phyloP scores from a whole-genome alignment of 164 flowering plant species.

The Buxus sempervirens region DNA sequence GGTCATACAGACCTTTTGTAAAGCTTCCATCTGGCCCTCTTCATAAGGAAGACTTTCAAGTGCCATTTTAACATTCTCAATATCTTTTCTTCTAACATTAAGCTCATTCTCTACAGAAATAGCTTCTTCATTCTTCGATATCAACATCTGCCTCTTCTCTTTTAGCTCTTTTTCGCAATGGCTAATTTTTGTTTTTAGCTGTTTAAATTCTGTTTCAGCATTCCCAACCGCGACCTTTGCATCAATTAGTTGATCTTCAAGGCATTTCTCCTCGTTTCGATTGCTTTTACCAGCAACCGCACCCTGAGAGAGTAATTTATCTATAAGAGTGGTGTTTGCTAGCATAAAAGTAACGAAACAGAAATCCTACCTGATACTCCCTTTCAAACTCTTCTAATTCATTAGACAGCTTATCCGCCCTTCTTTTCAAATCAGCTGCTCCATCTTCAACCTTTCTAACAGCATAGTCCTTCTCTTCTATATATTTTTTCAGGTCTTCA shows the following conservation, averaged over 20 bases:
- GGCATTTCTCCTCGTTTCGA: constrained; percentile 91
- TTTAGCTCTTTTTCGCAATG: constrained; percentile 79
- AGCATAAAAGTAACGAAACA: constrained; percentile 6
- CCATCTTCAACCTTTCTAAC: constrained; percentile 84
- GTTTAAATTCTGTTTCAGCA: constrained; percentile 83
- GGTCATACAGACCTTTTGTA: constrained; percentile 57
- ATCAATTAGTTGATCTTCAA: constrained; percentile 90
- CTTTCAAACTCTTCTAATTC: constrained; percentile 75
- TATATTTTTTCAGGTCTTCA: constrained; percentile 65
- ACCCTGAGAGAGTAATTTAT: constrained; percentile 45
- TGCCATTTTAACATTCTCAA: constrained; percentile 48
- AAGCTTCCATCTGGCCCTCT: constrained; percentile 78
- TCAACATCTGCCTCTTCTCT: constrained; percentile 61
- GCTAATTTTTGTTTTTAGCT: constrained; percentile 66
- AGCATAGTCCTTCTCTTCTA: constrained; percentile 60
- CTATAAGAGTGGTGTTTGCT: constrained; percentile 2
- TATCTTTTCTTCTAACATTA: constrained; percentile 46
- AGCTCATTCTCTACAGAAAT: constrained; percentile 73
- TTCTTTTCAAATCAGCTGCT: constrained; percentile 73
- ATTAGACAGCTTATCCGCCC: constrained; percentile 56
- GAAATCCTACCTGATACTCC: constrained; percentile 67
- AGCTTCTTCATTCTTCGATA: constrained; percentile 80
- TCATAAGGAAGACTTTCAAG: constrained; percentile 64
- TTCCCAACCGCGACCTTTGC: constrained; percentile 89
- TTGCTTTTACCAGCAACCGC: constrained; percentile 91